Evolutionary conservation across 1,284 basidiomycete species (phyloP).

Genomic region (Sphagnurus paluster): DNA sequence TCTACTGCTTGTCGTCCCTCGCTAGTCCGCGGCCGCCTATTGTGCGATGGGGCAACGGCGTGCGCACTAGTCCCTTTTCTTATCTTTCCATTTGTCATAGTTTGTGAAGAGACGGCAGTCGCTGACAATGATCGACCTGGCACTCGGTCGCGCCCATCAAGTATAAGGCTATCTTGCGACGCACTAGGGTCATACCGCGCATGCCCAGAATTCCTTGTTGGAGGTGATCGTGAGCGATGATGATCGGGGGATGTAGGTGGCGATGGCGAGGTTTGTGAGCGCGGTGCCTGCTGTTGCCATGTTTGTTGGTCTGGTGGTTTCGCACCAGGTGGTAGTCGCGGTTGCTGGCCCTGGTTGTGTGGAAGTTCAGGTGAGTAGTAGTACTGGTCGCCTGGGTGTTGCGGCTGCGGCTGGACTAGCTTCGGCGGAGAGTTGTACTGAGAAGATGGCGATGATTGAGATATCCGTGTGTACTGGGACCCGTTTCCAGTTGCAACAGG

Average conservation of each 20-base stretch:
- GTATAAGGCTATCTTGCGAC: conserved; percentile 32
- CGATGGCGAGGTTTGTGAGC: conserved; percentile 36
- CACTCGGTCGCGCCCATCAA: conserved; percentile 34
- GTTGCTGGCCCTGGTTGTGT: conserved; percentile 32
- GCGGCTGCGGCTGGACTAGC: conserved; percentile 35
- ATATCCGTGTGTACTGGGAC: conserved; percentile 24
- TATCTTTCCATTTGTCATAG: conserved; percentile 53
- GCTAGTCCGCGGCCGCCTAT: conserved; percentile 42
- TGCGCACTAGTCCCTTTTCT: conserved; percentile 69
- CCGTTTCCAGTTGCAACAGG: conserved; percentile 21
- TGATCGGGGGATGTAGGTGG: conserved; percentile 25
- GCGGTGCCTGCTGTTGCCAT: conserved; percentile 32
- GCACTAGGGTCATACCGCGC: conserved; percentile 23
- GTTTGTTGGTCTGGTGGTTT: conserved; percentile 51
- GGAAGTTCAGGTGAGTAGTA: conserved; percentile 33
- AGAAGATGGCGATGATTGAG: conserved; percentile 27
- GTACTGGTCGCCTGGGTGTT: conserved; percentile 29
- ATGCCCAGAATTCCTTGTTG: conserved; percentile 20
- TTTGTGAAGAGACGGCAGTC: conserved; percentile 45
- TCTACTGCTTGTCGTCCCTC: conserved; percentile 34
- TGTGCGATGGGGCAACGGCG: conserved; percentile 44
- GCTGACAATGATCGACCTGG: conserved; percentile 69
- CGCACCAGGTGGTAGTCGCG: conserved; percentile 57
- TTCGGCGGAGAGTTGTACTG: conserved; percentile 26
- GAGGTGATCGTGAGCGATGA: conserved; percentile 36